Evolutionary conservation across 1,284 basidiomycete genomes (phyloP), one percentile per base, ranked within the genome.

Genomic region (Leccinum variabile): DNA sequence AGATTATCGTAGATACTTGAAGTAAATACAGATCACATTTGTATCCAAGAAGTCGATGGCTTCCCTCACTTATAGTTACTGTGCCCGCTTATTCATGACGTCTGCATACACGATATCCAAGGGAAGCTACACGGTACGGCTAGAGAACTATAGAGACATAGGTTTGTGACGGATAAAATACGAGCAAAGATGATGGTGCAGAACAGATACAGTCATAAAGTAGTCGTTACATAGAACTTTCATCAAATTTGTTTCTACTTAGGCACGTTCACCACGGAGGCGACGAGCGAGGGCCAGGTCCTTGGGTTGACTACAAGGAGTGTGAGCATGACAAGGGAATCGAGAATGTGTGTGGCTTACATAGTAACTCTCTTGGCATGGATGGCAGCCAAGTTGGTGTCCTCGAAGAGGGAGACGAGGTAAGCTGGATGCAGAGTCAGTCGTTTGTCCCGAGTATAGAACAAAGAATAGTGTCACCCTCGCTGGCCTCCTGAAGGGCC

Each of bases 401-500:
- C 81, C 67, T 84, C 81, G 70, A 89, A 89, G 69, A 89, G 81
- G 37, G 85, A 87, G 73, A 89, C 86, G 68, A 89, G 84, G 82
- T 90, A 89, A 25, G 77, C 72, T 76, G 25, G n/a, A 46, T 9
- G 9, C 16, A 46, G 13, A 33, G 49, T 67, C 30, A 69, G 58
- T 16, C 25, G 44, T 37, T 9, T 8, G 10, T 25, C 18, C 35
- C 8, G 2, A 60, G n/a, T 11, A 41, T 5, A 44, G 4, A 50
- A 52, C 1, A 30, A 46, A 37, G 10, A 33, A 16, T 33, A 28
- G 0, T 16, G 61, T 64, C 56, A 74, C 72, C 88, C 76, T 89
- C 87, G 60, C 83, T 69, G n/a, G 87, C 86, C 76, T 89, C 87
- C 77, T 89, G 87, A 62, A 89, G 81, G 41, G 85, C 88, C 68